Evolutionary conservation across 116 monocot genomes (phyloP).

Genomic region (Trichopus zeylanicus): DNA sequence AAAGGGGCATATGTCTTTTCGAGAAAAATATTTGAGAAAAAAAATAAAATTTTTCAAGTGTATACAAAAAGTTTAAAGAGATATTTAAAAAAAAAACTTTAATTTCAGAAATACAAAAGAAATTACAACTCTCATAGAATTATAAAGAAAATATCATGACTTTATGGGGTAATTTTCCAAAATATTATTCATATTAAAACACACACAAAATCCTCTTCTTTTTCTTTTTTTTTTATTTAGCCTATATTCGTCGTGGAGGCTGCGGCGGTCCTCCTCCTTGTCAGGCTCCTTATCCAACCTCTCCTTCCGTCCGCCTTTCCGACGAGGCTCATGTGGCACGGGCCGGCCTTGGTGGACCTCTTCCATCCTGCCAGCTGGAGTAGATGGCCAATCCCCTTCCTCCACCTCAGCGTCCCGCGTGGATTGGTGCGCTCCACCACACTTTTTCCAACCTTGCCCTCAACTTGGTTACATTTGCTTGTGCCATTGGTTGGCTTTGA

Average conservation of each 20-base stretch:
- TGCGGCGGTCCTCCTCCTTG: conserved; percentile 31
- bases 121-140: no score
- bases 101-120: no score
- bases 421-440: conserved; percentile 34
- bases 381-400: conserved; percentile 45
- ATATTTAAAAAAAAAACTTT: no score
- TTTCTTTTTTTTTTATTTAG: neutral
- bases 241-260: neutral
- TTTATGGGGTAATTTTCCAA: no score
- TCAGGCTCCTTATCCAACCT: conserved; percentile 62
- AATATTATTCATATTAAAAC: no score
- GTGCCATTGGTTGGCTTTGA: neutral
- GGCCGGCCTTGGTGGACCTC: conserved; percentile 27
- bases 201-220: neutral
- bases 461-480: neutral
- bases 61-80: no score
- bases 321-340: conserved; percentile 14
- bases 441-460: conserved; percentile 7
- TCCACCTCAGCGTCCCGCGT: conserved; percentile 39
- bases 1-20: no score
- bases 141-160: no score
- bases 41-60: no score
- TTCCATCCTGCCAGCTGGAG: conserved; percentile 63
- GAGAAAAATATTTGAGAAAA: no score
- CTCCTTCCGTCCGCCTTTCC: conserved; percentile 32